Evolutionary conservation across 257 asterid species (phyloP).

Genomic region (Solanum rostratum): DNA sequence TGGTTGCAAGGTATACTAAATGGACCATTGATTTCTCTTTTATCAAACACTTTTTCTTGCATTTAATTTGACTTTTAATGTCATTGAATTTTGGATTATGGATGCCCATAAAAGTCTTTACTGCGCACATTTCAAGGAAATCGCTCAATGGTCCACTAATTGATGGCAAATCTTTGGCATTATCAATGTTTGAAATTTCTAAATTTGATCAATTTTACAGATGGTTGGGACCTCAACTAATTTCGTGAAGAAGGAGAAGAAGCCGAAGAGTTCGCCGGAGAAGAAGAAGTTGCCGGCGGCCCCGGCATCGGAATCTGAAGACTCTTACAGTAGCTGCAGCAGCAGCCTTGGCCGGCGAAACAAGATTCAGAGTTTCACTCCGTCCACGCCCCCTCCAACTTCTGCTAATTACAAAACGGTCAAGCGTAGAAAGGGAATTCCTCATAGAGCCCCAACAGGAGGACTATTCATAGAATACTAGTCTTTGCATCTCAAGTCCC

Average conservation of each 20-base stretch:
- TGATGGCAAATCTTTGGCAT: not conserved
- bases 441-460: slow-evolving; percentile 21
- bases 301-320: not conserved
- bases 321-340: not conserved
- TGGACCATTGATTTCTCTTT: not conserved
- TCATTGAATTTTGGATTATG: not conserved
- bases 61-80: not conserved
- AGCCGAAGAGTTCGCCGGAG: not conserved
- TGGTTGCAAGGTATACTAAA: slow-evolving; percentile 2
- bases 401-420: slow-evolving; percentile 13
- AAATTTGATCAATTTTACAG: not conserved
- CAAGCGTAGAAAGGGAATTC: slow-evolving; percentile 25
- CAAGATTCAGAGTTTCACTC: slow-evolving; percentile 17
- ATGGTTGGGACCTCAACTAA: slow-evolving; percentile 4
- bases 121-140: not conserved
- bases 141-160: not conserved
- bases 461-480: slow-evolving; percentile 7
- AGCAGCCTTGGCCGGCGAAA: slow-evolving; percentile 4
- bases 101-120: not conserved
- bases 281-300: not conserved
- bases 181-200: not conserved
- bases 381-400: slow-evolving; percentile 25
- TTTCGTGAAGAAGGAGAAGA: slow-evolving; percentile 1
- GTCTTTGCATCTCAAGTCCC: not conserved
- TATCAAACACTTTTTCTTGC: not conserved